A percentile compares a stretch with the other conserved stretches of the same genome.
These are phyloP conservation scores for Afroboletus lepidellus DNA, from an alignment of 1,284 basidiomycete species.

Conservation along the genomic window DNA sequence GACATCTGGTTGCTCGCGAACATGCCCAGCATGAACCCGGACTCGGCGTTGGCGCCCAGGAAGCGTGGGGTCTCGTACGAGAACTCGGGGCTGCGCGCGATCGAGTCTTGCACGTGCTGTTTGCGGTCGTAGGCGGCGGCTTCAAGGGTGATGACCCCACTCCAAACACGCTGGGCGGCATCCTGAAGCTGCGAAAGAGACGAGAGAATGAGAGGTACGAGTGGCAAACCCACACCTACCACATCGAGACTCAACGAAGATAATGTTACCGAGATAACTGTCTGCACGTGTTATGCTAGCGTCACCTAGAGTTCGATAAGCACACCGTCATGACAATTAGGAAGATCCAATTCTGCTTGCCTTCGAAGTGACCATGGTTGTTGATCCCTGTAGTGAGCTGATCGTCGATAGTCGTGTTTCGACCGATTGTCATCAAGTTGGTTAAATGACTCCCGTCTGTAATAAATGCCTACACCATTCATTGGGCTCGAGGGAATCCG, in stretches of 20 bases:
- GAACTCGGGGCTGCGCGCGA: slow-evolving; percentile 25
- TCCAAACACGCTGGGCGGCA: slow-evolving; percentile 17
- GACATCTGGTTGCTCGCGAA: slow-evolving; percentile 24
- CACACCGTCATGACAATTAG: background rate
- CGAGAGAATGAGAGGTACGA: background rate
- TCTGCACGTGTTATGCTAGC: slow-evolving; percentile 24
- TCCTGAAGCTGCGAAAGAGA: slow-evolving; percentile 10
- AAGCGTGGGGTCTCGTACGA: slow-evolving; percentile 14
- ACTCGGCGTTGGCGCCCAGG: slow-evolving; percentile 16
- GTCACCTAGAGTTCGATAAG: slow-evolving; percentile 18
- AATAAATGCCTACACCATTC: background rate
- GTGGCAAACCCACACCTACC: background rate
- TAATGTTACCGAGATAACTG: slow-evolving; percentile 25
- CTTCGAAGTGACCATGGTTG: background rate
- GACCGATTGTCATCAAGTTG: background rate
- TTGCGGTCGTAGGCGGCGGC: slow-evolving; percentile 17
- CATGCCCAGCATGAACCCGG: slow-evolving; percentile 23
- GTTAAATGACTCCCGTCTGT: background rate
- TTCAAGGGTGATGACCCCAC: slow-evolving; percentile 20
- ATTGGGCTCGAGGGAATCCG: no score
- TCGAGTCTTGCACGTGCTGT: slow-evolving; percentile 23
- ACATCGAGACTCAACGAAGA: slow-evolving; percentile 24
- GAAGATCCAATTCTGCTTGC: background rate
- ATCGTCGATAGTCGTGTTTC: background rate
- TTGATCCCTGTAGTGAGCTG: background rate